Percentiles rank a stretch among this genome's conserved stretches.
phyloP scores from a whole-genome alignment of 495 filamentous ascomycete species.

The Aspergillus cavernicola region DNA sequence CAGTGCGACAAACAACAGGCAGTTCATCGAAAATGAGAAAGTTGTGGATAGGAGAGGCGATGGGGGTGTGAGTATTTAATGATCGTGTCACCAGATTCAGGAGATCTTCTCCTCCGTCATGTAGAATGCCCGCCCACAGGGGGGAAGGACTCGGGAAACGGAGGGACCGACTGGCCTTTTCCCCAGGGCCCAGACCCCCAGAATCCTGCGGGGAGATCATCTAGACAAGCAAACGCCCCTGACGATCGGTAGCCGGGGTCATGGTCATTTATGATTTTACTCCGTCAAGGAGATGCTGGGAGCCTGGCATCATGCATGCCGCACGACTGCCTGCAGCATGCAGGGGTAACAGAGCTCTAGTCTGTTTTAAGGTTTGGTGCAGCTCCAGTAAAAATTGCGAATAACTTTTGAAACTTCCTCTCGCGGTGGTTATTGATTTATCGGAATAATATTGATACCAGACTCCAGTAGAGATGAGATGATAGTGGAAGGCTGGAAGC shows the following conservation, averaged over 20 bases:
- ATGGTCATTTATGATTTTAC: neutral
- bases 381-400: too few relatives aligned
- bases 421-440: too few relatives aligned
- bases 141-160: constrained; percentile 7
- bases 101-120: too few relatives aligned
- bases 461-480: too few relatives aligned
- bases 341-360: too few relatives aligned
- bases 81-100: neutral
- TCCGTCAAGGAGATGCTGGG: too few relatives aligned
- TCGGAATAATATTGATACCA: too few relatives aligned
- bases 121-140: constrained; percentile 2
- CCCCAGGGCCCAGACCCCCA: neutral
- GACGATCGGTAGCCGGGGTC: constrained; percentile 1
- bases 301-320: neutral
- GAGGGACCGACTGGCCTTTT: neutral
- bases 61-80: neutral
- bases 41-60: neutral
- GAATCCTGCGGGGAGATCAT: too few relatives aligned
- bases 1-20: constrained; percentile 15
- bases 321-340: neutral
- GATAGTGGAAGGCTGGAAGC: too few relatives aligned
- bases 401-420: too few relatives aligned
- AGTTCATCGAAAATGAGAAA: constrained; percentile 6
- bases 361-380: too few relatives aligned
- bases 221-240: constrained; percentile 1